phyloP scores from a whole-genome alignment of 2,329 filamentous ascomycete species.

The Rhynchosporium agropyri region DNA sequence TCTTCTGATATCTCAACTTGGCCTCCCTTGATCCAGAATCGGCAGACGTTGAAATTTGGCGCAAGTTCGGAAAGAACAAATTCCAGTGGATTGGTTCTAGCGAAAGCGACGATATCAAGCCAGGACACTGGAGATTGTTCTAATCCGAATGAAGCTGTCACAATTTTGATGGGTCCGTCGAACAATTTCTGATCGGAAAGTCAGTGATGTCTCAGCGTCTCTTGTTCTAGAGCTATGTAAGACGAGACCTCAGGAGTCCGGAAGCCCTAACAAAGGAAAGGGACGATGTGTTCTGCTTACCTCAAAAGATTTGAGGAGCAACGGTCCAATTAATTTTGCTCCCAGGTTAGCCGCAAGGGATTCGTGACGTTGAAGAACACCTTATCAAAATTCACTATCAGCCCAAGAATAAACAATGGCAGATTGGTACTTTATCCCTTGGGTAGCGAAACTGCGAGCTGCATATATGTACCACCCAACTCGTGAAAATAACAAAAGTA shows the following conservation, averaged over 20 bases:
- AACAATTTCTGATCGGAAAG: constrained; percentile 60
- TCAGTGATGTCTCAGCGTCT: neutral
- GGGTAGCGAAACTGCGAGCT: neutral
- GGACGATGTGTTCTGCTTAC: neutral
- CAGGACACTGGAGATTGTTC: constrained; percentile 70
- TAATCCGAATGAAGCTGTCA: constrained; percentile 52
- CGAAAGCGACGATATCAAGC: constrained; percentile 85
- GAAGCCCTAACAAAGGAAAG: neutral
- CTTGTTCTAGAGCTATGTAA: neutral
- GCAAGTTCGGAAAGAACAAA: constrained; percentile 72
- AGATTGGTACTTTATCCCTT: neutral
- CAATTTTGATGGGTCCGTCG: constrained; percentile 69
- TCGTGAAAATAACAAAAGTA: neutral
- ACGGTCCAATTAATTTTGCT: constrained; percentile 79
- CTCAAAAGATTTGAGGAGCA: constrained; percentile 83
- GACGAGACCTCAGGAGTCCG: neutral
- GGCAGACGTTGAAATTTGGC: constrained; percentile 72
- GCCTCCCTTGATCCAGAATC: constrained; percentile 79
- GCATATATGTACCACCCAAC: neutral
- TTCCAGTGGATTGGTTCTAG: constrained; percentile 76
- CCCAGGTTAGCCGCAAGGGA: constrained; percentile 84
- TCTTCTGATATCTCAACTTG: constrained; percentile 86
- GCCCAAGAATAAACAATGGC: neutral
- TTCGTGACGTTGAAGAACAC: constrained; percentile 81
- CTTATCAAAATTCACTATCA: constrained; percentile 44